Conservation (phyloP, 331 rosid species). For the Acacia pycnantha region DNA sequence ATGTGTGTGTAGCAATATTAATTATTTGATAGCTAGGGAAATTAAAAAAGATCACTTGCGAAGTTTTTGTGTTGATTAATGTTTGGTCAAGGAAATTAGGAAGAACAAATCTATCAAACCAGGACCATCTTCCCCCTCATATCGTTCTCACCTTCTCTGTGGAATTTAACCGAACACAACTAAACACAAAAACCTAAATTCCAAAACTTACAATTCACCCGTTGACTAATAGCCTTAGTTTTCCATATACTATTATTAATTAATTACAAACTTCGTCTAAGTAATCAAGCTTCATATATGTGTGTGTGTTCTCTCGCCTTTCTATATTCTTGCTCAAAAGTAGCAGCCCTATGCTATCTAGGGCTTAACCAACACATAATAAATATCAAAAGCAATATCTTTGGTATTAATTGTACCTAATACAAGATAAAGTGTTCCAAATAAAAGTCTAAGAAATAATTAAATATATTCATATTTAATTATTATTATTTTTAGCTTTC, state of each 20-base stretch:
- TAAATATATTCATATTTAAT: neutral
- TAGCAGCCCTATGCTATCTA: neutral
- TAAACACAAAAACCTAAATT: neutral
- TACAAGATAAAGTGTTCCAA: neutral
- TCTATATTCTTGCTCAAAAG: neutral
- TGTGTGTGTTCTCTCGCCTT: neutral
- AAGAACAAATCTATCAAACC: neutral
- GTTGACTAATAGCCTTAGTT: neutral
- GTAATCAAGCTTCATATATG: neutral
- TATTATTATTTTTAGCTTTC: neutral
- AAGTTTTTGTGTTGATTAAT: neutral
- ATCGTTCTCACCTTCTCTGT: neutral
- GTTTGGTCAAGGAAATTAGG: constrained; percentile 6
- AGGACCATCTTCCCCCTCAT: neutral
- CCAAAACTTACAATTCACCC: neutral
- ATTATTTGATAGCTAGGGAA: neutral
- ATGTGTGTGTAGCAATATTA: too few relatives aligned
- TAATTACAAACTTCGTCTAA: neutral
- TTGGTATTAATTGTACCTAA: neutral
- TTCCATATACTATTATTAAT: neutral
- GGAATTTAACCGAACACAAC: constrained; percentile 8
- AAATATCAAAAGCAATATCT: neutral
- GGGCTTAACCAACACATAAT: neutral
- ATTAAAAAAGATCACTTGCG: neutral
- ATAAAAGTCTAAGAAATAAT: neutral